Conservation (phyloP, 768 basidiomycete genomes). For the Strobilomyces confusus region DNA sequence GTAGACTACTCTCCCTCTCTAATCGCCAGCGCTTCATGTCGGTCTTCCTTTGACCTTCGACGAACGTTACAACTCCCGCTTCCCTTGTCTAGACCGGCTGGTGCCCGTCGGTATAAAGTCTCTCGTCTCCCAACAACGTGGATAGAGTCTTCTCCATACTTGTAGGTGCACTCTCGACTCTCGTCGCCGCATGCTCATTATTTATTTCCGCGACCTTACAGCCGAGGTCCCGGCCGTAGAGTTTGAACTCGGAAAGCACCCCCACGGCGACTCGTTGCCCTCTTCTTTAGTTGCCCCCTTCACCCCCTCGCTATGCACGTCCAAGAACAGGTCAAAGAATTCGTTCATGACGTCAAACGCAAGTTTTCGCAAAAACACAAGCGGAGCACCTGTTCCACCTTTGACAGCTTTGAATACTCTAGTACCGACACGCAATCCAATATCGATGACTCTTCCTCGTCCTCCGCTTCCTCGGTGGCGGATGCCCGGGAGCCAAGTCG, state of each 20-base stretch:
- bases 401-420: slow-evolving; percentile 14
- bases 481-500: slow-evolving; percentile 6
- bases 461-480: slow-evolving; percentile 9
- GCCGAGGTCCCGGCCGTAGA: neutral
- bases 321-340: slow-evolving; percentile 26
- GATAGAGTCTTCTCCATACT: neutral
- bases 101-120: neutral
- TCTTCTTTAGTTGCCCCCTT: no score
- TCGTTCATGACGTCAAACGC: slow-evolving; percentile 32
- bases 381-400: slow-evolving; percentile 13
- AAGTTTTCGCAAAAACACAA: slow-evolving; percentile 27
- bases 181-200: neutral
- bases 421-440: slow-evolving; percentile 7
- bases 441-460: slow-evolving; percentile 10
- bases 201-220: neutral
- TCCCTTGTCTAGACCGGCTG: slow-evolving; percentile 1
- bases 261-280: no score
- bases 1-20: neutral
- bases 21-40: neutral
- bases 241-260: neutral
- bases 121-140: slow-evolving; percentile 7
- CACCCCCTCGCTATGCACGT: slow-evolving; percentile 24
- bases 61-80: neutral
- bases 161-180: neutral
- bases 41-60: neutral